Evolutionary conservation across 179 eudicot genomes (phyloP), one percentile per base, ranked within the genome.

Genomic region (Sideroxylon spinosum): DNA sequence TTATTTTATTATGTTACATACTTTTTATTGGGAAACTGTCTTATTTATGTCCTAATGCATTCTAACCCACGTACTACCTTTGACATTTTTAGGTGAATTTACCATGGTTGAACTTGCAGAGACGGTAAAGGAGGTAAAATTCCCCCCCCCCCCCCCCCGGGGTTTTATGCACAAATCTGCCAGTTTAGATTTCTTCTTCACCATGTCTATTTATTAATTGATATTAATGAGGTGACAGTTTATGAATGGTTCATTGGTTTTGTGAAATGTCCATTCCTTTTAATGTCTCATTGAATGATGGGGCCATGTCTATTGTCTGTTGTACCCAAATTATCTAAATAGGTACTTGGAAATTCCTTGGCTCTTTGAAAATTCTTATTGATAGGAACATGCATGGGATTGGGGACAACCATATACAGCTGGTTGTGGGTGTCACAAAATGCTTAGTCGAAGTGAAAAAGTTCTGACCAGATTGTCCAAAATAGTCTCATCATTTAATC

Each of bases 71-170:
- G 0, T 71, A 20, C 48, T 6, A 73, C 64, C 65, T 56, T n/a
- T 19, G 76, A 57, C 63, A 71, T 26, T 12, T 19, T 16, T 81
- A 94, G 98, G 98, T 90, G 99, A 95, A 89, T 95, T 95, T 74
- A 95, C 98, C 17, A 95, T 95, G 97, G 78, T 90, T 74, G 98
- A 95, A 84, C 98, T 95, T 68, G 98, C 98, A 22, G 97, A 95
- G 84, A 88, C 88, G 10, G 99, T 95, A 82, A 93, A 95, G 82
- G 98, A 95, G 98, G 98, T 89, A n/a, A 82, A 37, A 90, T 81
- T 29, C 20, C 69, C 56, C 52, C 16, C 37, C 74, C 10, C 25
- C 12, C 65, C 26, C 26, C 67, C 12, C 46, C 12, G n/a, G n/a
- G n/a, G n/a, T 53, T 63, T 20, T 23, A 5, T 4, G 26, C 4